Conservation (phyloP, 352 stramenopile genomes). For the Blastocystis sp. region DNA sequence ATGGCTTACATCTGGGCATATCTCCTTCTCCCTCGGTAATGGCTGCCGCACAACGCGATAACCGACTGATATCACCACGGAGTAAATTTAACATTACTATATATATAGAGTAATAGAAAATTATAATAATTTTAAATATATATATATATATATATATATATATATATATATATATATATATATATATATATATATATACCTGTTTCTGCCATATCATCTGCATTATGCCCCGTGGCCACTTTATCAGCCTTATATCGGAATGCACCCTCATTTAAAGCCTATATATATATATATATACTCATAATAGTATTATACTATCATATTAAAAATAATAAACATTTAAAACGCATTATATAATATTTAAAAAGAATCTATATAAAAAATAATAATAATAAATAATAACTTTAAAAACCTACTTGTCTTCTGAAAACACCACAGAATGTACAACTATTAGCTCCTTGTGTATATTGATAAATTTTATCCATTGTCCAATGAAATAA, state of each 20-base stretch:
- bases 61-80: slow-evolving; percentile 37
- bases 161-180: too few species aligned
- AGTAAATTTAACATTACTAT: slow-evolving; percentile 40
- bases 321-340: too few species aligned
- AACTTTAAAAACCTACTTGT: too few species aligned
- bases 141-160: too few species aligned
- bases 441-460: slow-evolving; percentile 25
- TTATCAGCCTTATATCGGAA: slow-evolving; percentile 32
- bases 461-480: slow-evolving; percentile 20
- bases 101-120: not conserved
- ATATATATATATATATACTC: too few species aligned
- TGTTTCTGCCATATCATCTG: slow-evolving; percentile 40
- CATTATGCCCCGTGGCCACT: slow-evolving; percentile 39
- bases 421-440: slow-evolving; percentile 40
- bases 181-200: too few species aligned
- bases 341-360: too few species aligned
- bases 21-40: not conserved
- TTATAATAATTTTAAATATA: too few species aligned
- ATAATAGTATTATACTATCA: too few species aligned
- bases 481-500: slow-evolving; percentile 41
- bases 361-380: too few species aligned
- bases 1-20: slow-evolving; percentile 38
- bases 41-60: slow-evolving; percentile 8
- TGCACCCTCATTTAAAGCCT: slow-evolving; percentile 37
- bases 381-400: too few species aligned